Conservation (phyloP, 495 filamentous ascomycete genomes). For the Neurospora sp. region DNA sequence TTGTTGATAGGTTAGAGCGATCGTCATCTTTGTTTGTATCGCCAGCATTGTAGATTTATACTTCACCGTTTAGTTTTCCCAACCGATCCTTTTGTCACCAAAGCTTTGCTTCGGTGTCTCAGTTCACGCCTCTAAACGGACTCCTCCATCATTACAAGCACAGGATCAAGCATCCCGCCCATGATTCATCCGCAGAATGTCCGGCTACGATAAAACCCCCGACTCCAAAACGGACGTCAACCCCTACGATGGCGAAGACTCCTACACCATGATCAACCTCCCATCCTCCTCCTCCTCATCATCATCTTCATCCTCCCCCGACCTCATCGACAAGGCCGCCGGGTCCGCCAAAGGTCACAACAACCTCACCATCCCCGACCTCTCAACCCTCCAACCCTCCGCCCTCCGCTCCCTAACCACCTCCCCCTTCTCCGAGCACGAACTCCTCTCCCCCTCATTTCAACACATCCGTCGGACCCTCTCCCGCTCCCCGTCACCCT, state of each 20-base stretch:
- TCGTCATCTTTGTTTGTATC: neutral
- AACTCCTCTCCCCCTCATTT: neutral
- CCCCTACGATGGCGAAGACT: neutral
- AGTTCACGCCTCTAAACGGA: neutral
- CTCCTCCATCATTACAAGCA: neutral
- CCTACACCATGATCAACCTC: neutral
- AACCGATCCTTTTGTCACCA: too few relatives aligned
- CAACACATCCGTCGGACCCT: neutral
- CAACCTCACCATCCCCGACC: neutral
- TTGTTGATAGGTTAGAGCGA: neutral
- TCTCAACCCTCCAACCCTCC: neutral
- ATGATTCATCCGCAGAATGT: neutral
- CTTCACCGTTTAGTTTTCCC: too few relatives aligned
- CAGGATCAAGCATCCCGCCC: neutral
- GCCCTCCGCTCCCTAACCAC: constrained; percentile 22
- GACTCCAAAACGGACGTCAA: neutral
- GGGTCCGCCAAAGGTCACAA: neutral
- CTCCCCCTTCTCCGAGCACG: constrained; percentile 18
- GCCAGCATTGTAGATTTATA: too few relatives aligned
- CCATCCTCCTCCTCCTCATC: neutral
- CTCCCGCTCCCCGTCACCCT: constrained; percentile 2
- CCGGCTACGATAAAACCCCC: neutral
- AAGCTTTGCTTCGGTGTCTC: too few relatives aligned
- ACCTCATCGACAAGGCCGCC: neutral
- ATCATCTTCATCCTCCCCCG: neutral